Base-by-base conservation (phyloP, 805 yeast genomes). In the Teunomyces tritomae region DNA sequence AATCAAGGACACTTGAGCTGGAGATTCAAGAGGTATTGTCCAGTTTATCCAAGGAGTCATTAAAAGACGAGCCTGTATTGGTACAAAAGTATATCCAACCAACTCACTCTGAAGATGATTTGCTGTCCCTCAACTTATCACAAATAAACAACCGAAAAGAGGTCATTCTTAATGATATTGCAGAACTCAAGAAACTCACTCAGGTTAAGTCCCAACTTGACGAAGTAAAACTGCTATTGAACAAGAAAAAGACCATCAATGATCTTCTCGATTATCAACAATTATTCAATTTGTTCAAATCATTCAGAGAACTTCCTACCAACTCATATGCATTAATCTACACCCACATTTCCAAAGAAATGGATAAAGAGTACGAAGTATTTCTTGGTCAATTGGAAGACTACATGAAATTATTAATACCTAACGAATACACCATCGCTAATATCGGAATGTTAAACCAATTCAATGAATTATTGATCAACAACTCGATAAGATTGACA, bases 371-470 rank as follows among this genome's bases (percentile, higher is more conserved):
- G 13, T 16, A 43, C 30, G 39, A 44, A 10, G 28, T 47, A 17
- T 45, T 55, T 17, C 39, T 53, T 26, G 39, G 39, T 5, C 51
- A 56, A 28, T 49, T 64, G 41, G 45, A 57, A 36, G 49, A 50
- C 4, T 48, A 54, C 39, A 53, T 61, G 30, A 8, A 44, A n/a
- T 39, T 50, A 28, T 54, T 59, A 33, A 26, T 66, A 8, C 70
- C 70, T 3, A 47, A 43, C 27, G 59, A 55, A 26, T 47, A 42
- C 34, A 33, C 43, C 11, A 50, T 50, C 28, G 34, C 41, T 14
- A 51, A 45, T 17, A 35, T 48, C 4, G 45, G 45, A 9, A 37
- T 49, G 9, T 48, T 52, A 30, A 39, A 45, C 26, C 53, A 54
- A 36, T 47, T 50, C 47, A 50, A 50, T 41, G 34, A 45, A 30